Evolutionary conservation across 208 protist genomes (phyloP).

Genomic region (Tetramitus jugosus): DNA sequence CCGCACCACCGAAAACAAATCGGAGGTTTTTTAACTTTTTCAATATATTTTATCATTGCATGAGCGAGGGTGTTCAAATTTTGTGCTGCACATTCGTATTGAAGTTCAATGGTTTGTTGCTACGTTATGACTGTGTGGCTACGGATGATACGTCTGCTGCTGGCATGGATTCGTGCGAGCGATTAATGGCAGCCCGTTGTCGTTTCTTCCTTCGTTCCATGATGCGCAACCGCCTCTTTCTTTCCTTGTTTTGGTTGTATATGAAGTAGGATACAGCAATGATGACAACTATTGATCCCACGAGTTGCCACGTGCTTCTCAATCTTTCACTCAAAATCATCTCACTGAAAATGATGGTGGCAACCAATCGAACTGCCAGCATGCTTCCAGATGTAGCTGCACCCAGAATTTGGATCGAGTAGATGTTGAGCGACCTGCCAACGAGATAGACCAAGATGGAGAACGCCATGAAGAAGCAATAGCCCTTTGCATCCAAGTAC

Average conservation of each 20-base stretch:
- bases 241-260: background rate
- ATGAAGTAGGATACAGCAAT: background rate
- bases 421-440: background rate
- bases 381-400: background rate
- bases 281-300: background rate
- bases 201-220: no score
- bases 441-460: background rate
- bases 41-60: no score
- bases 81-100: no score
- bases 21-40: no score
- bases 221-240: no score
- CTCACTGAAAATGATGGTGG: background rate
- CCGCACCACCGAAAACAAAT: no score
- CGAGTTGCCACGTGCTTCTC: background rate
- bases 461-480: background rate
- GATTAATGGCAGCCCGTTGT: no score
- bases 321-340: background rate
- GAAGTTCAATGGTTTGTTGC: no score
- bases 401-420: background rate
- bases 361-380: background rate
- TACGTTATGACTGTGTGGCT: no score
- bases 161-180: no score
- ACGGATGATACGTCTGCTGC: no score
- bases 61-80: no score
- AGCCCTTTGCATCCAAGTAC: background rate